Percentiles rank a stretch among this genome's conserved stretches.
Conservation (phyloP, 768 basidiomycete species). For the Pluteus cervinus region DNA sequence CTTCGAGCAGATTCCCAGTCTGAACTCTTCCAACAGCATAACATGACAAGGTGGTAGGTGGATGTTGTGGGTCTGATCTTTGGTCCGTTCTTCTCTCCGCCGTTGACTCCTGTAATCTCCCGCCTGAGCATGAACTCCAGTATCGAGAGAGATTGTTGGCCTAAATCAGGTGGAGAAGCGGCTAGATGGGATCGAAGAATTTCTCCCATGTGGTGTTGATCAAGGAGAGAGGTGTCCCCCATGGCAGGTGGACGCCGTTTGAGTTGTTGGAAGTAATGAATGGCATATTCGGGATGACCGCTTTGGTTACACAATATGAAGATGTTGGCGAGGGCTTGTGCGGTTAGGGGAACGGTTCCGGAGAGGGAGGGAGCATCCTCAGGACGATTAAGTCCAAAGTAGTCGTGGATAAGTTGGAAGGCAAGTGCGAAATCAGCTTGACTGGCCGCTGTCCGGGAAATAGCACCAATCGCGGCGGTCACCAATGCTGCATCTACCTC, state of each 20-base stretch:
- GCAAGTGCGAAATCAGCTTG: slow-evolving; percentile 71
- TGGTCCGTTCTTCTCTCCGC: slow-evolving; percentile 37
- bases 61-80: slow-evolving; percentile 39
- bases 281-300: slow-evolving; percentile 38
- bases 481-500: slow-evolving; percentile 49
- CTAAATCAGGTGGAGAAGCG: slow-evolving; percentile 30
- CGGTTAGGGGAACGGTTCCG: slow-evolving; percentile 34
- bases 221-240: slow-evolving; percentile 36
- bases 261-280: slow-evolving; percentile 55
- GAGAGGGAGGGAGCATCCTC: slow-evolving; percentile 30
- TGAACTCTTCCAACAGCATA: slow-evolving; percentile 53
- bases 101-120: slow-evolving; percentile 38
- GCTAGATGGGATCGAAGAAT: slow-evolving; percentile 51
- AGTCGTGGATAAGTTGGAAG: slow-evolving; percentile 55
- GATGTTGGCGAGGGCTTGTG: slow-evolving; percentile 44
- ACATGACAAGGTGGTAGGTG: slow-evolving; percentile 58
- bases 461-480: slow-evolving; percentile 43
- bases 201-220: slow-evolving; percentile 53
- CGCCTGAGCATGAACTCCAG: slow-evolving; percentile 68
- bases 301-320: slow-evolving; percentile 51
- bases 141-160: slow-evolving; percentile 46
- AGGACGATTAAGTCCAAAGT: slow-evolving; percentile 52
- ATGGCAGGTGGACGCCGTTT: slow-evolving; percentile 37
- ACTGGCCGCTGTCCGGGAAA: slow-evolving; percentile 46
- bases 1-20: slow-evolving; percentile 59